These are phyloP conservation scores for Ochetophila trinervis DNA, from an alignment of 306 rosid genomes.

Conservation along the genomic window DNA sequence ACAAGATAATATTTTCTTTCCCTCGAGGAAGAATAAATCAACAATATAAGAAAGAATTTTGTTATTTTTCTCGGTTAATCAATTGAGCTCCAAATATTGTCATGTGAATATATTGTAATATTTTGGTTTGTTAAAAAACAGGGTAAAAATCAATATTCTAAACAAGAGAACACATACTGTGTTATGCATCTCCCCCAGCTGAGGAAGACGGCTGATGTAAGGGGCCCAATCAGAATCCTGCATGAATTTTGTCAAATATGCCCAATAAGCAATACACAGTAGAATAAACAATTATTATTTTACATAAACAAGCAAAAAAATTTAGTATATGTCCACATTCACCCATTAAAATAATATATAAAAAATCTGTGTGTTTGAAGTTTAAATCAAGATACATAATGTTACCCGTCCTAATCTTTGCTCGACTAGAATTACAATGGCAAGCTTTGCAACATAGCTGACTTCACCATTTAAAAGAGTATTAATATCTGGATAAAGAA, in stretches of 20 bases:
- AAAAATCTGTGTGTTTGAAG: neutral
- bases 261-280: neutral
- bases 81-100: no score
- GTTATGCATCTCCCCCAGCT: slow-evolving; percentile 48
- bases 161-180: slow-evolving; percentile 39
- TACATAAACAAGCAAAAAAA: neutral
- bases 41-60: no score
- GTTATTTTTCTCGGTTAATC: no score
- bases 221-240: slow-evolving; percentile 72
- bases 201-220: slow-evolving; percentile 60
- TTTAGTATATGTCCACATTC: neutral
- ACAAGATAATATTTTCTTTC: no score
- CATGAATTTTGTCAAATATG: neutral
- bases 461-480: slow-evolving; percentile 37
- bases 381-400: neutral
- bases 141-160: neutral
- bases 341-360: neutral
- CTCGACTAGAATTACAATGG: slow-evolving; percentile 52
- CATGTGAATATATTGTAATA: no score
- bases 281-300: neutral
- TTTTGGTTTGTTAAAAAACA: no score
- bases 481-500: slow-evolving; percentile 49
- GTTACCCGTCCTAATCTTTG: slow-evolving; percentile 52
- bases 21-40: no score
- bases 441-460: slow-evolving; percentile 58